A percentile compares a stretch with the other conserved stretches of the same genome.
These are phyloP conservation scores for Panicum miliaceum DNA, from an alignment of 176 grass and related monocot species.

Conservation along the genomic window DNA sequence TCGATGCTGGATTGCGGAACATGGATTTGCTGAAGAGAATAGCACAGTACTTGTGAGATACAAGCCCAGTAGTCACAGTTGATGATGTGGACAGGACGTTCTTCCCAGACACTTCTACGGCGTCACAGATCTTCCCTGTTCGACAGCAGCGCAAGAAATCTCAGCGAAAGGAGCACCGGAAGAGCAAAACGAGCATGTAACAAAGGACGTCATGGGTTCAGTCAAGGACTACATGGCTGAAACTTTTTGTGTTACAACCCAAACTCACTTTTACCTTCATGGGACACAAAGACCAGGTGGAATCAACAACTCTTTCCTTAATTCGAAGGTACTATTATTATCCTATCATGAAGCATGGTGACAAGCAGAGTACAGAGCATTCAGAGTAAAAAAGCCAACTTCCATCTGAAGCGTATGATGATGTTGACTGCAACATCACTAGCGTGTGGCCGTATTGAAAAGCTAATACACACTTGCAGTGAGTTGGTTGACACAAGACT, in stretches of 20 bases:
- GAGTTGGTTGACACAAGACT: neutral
- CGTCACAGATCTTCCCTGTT: conserved; percentile 84
- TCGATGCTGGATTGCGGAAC: neutral
- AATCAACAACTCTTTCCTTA: neutral
- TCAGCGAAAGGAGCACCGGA: neutral
- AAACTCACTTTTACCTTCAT: neutral
- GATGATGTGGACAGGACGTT: conserved; percentile 90
- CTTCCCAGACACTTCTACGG: conserved; percentile 81
- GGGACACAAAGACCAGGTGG: neutral
- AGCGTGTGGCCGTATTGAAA: neutral
- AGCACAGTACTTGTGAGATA: conserved; percentile 66
- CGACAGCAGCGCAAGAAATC: neutral
- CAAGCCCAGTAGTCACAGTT: conserved; percentile 75
- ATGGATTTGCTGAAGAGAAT: neutral
- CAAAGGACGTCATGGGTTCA: neutral
- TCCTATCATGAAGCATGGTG: neutral
- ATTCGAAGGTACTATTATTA: neutral
- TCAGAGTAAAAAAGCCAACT: neutral
- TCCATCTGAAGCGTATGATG: neutral
- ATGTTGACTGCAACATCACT: neutral
- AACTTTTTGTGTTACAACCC: neutral
- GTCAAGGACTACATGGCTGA: neutral
- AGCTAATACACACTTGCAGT: neutral
- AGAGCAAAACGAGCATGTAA: neutral
- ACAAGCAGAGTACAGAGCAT: neutral